Percentiles rank a stretch among this genome's conserved stretches.
Conservation (phyloP, 1,139 yeast genomes). For the Geotrichum candidum region DNA sequence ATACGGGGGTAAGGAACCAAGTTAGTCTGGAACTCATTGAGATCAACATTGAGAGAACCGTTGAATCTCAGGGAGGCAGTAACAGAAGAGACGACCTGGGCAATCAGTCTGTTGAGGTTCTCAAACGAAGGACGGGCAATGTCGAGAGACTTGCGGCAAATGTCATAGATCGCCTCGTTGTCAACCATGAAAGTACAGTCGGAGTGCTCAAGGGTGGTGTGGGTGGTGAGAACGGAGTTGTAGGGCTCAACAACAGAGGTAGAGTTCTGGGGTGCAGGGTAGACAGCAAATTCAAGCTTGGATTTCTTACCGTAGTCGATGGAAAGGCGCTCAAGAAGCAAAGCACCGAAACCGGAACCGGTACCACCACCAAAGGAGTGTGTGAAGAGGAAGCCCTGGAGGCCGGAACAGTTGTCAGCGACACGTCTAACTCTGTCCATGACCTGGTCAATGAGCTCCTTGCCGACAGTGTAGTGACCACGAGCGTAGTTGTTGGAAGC, state of each 20-base stretch:
- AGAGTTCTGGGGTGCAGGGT: conserved; percentile 96
- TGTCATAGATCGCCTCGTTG: conserved; percentile 96
- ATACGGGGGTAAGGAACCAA: conserved; percentile 98
- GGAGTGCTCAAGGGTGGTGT: conserved; percentile 93
- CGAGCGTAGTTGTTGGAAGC: conserved; percentile 99
- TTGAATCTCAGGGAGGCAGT: conserved; percentile 98
- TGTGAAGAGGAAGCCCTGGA: conserved; percentile 94
- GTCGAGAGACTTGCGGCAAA: conserved; percentile 93
- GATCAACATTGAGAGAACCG: conserved; percentile 93
- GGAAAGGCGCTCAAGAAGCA: conserved; percentile 85
- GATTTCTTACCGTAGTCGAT: conserved; percentile 94
- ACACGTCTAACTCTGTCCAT: conserved; percentile 94
- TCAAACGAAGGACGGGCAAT: conserved; percentile 84
- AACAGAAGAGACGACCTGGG: conserved; percentile 95
- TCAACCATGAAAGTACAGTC: conserved; percentile 99
- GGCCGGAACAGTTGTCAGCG: conserved; percentile 95
- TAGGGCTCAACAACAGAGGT: conserved; percentile 98
- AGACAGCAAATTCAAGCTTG: conserved; percentile 93
- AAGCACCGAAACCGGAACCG: conserved; percentile 96
- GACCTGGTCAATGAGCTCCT: conserved; percentile 89
- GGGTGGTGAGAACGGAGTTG: conserved; percentile 93
- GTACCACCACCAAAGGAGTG: conserved; percentile 99
- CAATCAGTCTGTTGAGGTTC: conserved; percentile 85
- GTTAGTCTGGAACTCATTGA: conserved; percentile 95
- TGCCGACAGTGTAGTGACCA: conserved; percentile 97